Conservation (phyloP, 2,329 filamentous ascomycete species). For the Colletotrichum zoysiae region DNA sequence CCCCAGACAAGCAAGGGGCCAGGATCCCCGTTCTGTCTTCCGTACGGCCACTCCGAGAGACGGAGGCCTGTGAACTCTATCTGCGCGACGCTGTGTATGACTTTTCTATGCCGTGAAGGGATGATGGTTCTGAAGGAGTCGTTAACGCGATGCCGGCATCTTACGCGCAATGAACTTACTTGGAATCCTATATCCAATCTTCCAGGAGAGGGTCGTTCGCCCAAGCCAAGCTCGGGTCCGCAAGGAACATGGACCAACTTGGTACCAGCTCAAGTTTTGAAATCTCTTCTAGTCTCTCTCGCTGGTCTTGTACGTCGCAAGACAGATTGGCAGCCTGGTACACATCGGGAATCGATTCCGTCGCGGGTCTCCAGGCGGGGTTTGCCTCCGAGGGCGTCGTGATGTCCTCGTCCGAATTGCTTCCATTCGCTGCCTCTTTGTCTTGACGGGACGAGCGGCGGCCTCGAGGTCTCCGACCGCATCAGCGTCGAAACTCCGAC, state of each 20-base stretch:
- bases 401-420: neutral
- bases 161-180: neutral
- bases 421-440: neutral
- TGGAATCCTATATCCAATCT: neutral
- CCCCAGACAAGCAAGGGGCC: rapidly evolving
- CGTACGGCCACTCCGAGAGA: neutral
- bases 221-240: neutral
- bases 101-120: neutral
- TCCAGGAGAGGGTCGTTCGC: neutral
- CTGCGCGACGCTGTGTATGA: neutral
- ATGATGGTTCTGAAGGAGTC: neutral
- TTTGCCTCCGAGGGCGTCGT: neutral
- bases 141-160: neutral
- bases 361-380: neutral
- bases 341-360: neutral
- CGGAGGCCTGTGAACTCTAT: slow-evolving; percentile 10
- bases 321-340: rapidly evolving
- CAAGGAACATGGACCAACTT: neutral
- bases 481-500: neutral
- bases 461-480: neutral
- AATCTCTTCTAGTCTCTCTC: neutral
- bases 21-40: neutral
- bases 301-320: neutral
- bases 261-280: neutral
- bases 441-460: neutral